Conservation (phyloP, 257 asterid genomes). For the Ilex asprella region DNA sequence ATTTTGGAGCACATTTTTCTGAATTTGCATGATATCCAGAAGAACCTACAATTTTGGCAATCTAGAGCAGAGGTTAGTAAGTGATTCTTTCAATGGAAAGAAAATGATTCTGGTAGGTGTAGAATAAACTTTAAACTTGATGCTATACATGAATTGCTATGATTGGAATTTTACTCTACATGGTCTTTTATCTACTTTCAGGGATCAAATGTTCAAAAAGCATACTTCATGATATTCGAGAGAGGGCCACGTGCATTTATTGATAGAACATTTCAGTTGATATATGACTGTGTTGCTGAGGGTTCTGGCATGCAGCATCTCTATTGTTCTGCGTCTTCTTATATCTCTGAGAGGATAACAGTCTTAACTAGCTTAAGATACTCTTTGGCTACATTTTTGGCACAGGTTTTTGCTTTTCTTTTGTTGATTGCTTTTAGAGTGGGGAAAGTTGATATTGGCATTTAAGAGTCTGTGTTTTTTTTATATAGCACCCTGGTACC, state of each 20-base stretch:
- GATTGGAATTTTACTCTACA: no score
- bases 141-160: no score
- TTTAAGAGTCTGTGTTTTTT: not conserved
- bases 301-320: conserved; percentile 62
- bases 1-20: conserved; percentile 54
- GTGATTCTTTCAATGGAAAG: not conserved
- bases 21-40: conserved; percentile 74
- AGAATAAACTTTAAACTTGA: no score
- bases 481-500: no score
- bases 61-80: conserved; percentile 77
- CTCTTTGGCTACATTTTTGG: conserved; percentile 75
- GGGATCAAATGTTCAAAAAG: conserved; percentile 72
- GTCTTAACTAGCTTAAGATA: conserved; percentile 67
- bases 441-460: not conserved
- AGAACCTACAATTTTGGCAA: conserved; percentile 79
- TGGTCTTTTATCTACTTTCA: conserved; percentile 20
- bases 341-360: conserved; percentile 81
- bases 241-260: conserved; percentile 88
- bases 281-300: conserved; percentile 52
- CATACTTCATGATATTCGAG: conserved; percentile 88
- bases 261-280: conserved; percentile 57
- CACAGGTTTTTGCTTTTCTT: conserved; percentile 45
- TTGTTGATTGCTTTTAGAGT: conserved; percentile 6
- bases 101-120: no score
- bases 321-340: conserved; percentile 58